phyloP scores from a whole-genome alignment of 495 filamentous ascomycete species.

The Friedmanniomyces simplex region DNA sequence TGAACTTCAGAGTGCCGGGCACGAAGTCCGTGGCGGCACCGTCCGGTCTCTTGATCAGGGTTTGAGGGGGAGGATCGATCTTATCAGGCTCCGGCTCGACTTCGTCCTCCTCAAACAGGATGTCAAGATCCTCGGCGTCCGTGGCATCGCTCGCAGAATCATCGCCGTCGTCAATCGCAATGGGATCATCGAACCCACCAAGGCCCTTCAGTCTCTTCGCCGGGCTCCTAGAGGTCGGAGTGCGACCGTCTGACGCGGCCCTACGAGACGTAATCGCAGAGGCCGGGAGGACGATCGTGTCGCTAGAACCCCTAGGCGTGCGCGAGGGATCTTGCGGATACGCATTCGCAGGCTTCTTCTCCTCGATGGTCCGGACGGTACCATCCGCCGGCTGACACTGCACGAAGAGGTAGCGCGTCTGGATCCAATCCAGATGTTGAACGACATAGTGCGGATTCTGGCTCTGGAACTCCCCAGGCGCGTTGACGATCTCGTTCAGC shows the following conservation, averaged over 20 bases:
- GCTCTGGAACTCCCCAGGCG: slow-evolving; percentile 48
- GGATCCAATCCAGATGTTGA: slow-evolving; percentile 73
- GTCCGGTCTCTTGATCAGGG: not conserved
- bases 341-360: slow-evolving; percentile 27
- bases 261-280: slow-evolving; percentile 35
- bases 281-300: slow-evolving; percentile 26
- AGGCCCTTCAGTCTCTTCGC: slow-evolving; percentile 24
- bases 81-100: slow-evolving; percentile 2
- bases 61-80: not conserved
- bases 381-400: slow-evolving; percentile 22
- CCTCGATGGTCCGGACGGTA: slow-evolving; percentile 4
- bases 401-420: slow-evolving; percentile 80
- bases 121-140: slow-evolving; percentile 41
- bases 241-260: not conserved
- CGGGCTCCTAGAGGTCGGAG: slow-evolving; percentile 7
- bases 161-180: slow-evolving; percentile 19
- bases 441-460: slow-evolving; percentile 59
- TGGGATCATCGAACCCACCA: slow-evolving; percentile 23
- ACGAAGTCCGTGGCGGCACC: slow-evolving; percentile 49
- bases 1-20: slow-evolving; percentile 51
- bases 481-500: slow-evolving; percentile 82
- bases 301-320: slow-evolving; percentile 33
- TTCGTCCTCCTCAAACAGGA: slow-evolving; percentile 34
- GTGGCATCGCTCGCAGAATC: slow-evolving; percentile 31
- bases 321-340: slow-evolving; percentile 47